A percentile compares a stretch with the other conserved stretches of the same genome.
These are phyloP conservation scores for Hyaloscypha finlandica DNA, from an alignment of 495 filamentous ascomycete species.

Conservation along the genomic window DNA sequence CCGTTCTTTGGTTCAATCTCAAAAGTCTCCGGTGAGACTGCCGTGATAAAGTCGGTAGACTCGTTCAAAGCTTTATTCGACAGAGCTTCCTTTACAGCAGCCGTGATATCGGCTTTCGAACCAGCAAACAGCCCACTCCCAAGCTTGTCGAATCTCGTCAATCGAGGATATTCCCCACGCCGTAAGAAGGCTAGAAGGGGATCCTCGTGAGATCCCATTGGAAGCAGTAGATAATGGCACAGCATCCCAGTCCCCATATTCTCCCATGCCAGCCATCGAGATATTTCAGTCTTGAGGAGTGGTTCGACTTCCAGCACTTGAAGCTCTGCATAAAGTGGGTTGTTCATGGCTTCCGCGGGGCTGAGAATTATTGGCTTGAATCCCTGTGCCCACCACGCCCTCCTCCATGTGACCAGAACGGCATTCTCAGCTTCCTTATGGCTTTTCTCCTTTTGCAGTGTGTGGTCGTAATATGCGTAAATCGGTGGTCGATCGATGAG, in stretches of 20 bases:
- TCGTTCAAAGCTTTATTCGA: conserved; percentile 52
- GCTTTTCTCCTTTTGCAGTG: conserved; percentile 58
- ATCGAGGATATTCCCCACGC: conserved; percentile 66
- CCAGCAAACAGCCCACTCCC: conserved; percentile 75
- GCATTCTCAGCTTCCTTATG: conserved; percentile 71
- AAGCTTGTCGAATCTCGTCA: conserved; percentile 75
- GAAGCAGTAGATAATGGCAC: conserved; percentile 75
- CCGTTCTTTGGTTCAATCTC: conserved; percentile 60
- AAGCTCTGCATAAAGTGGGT: conserved; percentile 72
- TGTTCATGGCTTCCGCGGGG: conserved; percentile 80
- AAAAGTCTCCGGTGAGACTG: conserved; percentile 60
- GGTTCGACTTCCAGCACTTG: conserved; percentile 56
- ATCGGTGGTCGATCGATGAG: conserved; percentile 71
- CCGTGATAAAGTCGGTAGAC: conserved; percentile 58
- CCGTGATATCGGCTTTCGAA: conserved; percentile 63
- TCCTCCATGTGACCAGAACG: conserved; percentile 82
- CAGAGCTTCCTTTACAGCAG: conserved; percentile 66
- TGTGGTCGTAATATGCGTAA: conserved; percentile 88
- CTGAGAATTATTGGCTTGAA: conserved; percentile 85
- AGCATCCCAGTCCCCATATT: conserved; percentile 88
- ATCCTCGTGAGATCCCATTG: conserved; percentile 83
- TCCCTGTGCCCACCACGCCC: conserved; percentile 92
- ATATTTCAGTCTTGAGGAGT: conserved; percentile 69
- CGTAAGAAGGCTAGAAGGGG: conserved; percentile 69
- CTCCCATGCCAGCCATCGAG: conserved; percentile 91